Evolutionary conservation across 2,329 filamentous ascomycete genomes (phyloP).

Genomic region (Myotisia sp.): DNA sequence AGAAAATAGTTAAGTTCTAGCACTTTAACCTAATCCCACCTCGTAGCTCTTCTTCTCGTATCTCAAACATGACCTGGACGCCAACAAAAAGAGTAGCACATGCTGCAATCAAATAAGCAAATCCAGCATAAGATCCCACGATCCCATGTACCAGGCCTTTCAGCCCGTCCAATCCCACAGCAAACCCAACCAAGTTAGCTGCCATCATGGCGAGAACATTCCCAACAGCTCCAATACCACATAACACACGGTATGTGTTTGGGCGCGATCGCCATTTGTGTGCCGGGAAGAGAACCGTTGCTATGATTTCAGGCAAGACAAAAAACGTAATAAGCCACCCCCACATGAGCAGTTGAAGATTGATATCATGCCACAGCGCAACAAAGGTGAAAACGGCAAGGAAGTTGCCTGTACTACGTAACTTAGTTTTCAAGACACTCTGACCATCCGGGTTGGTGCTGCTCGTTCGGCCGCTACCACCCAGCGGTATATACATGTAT

Average conservation of each 20-base stretch:
- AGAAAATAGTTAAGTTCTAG: too few relatives aligned
- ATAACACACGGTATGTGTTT: slow-evolving; percentile 63
- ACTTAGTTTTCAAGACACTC: slow-evolving; percentile 32
- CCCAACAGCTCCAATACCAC: slow-evolving; percentile 62
- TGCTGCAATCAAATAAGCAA: slow-evolving; percentile 57
- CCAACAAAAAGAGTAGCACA: slow-evolving; percentile 68
- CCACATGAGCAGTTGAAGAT: slow-evolving; percentile 81
- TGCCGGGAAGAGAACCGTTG: slow-evolving; percentile 56
- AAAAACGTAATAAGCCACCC: slow-evolving; percentile 94
- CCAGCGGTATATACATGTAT: slow-evolving; percentile 86
- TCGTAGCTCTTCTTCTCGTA: slow-evolving; percentile 69
- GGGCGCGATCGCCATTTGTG: slow-evolving; percentile 56
- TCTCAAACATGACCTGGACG: slow-evolving; percentile 91
- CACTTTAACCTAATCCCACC: slow-evolving; percentile 74
- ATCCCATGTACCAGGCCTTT: slow-evolving; percentile 63
- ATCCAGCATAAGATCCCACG: slow-evolving; percentile 59
- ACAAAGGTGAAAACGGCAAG: slow-evolving; percentile 89
- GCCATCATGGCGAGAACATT: slow-evolving; percentile 93
- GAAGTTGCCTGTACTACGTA: slow-evolving; percentile 57
- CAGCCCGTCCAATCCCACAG: slow-evolving; percentile 76
- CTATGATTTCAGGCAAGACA: slow-evolving; percentile 75
- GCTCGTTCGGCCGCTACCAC: slow-evolving; percentile 42
- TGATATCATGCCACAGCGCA: slow-evolving; percentile 94
- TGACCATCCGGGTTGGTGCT: slow-evolving; percentile 24
- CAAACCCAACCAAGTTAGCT: slow-evolving; percentile 90